Conservation (phyloP, 345 rosid species). For the Eucalyptus melliodora region DNA sequence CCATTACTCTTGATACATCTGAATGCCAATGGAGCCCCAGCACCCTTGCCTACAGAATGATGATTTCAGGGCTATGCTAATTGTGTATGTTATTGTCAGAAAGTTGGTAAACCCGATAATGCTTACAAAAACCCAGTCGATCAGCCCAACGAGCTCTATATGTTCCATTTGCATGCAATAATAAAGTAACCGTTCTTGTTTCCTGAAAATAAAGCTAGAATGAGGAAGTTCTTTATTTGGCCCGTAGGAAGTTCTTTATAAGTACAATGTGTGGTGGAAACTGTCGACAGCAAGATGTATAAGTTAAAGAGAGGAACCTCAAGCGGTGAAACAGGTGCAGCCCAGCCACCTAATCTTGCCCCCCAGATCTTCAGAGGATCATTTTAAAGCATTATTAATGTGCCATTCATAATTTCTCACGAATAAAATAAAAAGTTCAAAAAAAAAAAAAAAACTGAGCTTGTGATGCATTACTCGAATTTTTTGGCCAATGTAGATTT, state of each 20-base stretch:
- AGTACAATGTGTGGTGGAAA: neutral
- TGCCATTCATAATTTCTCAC: neutral
- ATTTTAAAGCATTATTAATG: neutral
- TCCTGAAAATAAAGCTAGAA: slow-evolving; percentile 34
- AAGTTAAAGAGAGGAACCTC: slow-evolving; percentile 37
- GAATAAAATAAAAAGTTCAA: neutral
- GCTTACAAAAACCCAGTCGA: slow-evolving; percentile 85
- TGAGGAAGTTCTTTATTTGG: neutral
- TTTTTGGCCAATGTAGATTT: slow-evolving; percentile 82
- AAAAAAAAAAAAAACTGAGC: neutral
- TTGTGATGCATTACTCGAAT: slow-evolving; percentile 45
- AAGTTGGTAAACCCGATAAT: neutral
- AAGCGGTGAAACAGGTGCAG: slow-evolving; percentile 78
- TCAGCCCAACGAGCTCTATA: slow-evolving; percentile 96
- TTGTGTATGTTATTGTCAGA: neutral
- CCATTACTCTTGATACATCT: slow-evolving; percentile 86
- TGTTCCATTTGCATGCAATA: slow-evolving; percentile 83
- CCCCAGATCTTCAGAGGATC: slow-evolving; percentile 65
- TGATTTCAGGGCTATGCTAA: neutral
- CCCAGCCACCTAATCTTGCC: slow-evolving; percentile 80
- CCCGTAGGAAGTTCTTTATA: neutral
- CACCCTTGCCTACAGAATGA: slow-evolving; percentile 44
- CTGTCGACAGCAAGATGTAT: neutral
- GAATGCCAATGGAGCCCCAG: slow-evolving; percentile 65
- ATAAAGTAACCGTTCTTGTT: slow-evolving; percentile 35